Base-by-base conservation (phyloP, 2,329 filamentous ascomycete species). In the Colletotrichum sojae region DNA sequence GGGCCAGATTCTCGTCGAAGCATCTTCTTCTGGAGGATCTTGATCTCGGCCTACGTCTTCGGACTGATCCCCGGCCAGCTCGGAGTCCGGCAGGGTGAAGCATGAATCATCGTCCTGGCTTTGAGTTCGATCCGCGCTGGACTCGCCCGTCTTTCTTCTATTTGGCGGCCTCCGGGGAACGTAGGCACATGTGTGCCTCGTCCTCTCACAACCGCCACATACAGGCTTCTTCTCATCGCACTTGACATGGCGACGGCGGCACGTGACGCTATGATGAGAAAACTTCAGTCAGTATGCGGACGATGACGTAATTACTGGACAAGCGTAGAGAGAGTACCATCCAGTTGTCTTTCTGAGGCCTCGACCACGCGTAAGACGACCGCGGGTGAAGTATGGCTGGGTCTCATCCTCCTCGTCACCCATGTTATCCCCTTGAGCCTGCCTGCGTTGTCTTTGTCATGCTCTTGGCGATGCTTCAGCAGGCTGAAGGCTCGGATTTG, bases 161-260 rank as follows among this genome's bases (percentile, higher is more conserved):
- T 63, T 56, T 9, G 53, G 65, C 39, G 59, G 59, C 2, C 59
- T 52, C 3, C 59, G 54, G 15, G 59, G 59, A 10, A 31, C 46
- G 15, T 67, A 67, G 3, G 18, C 40, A 15, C 65, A 67, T 20
- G 15, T 9, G 15, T 48, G 64, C 27, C 53, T 63, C 8, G 52
- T 57, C 6, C 69, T 64, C 20, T 64, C 56, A 25, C 69, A 71
- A 15, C 61, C 61, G 22, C 56, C 61, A 63, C 75, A 76, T 46
- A 66, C 46, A 8, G 74, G 73, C 53, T 74, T 76, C 5, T 58
- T 61, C 60, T 75, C 74, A n/a, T 76, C 74, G 48, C 74, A 75
- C 53, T 75, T 74, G 70, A 75, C 70, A 10, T 70, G 71, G 6
- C 74, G 71, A 12, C 66, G 65, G 8, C 66, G 65, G 16, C 69